Base-by-base conservation (phyloP, 148 eudicot genomes). In the Salicornia ramosissima region DNA sequence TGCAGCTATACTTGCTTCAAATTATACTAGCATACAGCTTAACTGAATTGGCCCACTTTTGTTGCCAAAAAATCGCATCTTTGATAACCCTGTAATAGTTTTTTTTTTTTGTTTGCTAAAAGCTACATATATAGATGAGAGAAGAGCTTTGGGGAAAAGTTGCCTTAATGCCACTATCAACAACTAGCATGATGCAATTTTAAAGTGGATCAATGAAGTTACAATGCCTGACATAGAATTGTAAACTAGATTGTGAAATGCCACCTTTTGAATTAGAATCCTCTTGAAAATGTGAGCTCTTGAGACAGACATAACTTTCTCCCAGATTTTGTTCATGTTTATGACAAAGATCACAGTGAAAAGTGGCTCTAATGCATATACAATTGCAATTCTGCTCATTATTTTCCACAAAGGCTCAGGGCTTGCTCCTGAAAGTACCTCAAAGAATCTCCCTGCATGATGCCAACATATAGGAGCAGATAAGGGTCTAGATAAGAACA, bases 291-390 rank as follows among this genome's bases (percentile, higher is more conserved):
- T 84, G 59, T 87, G 97, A 83, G 97, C 98, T 84, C 98, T 84
- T 75, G 90, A 78, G 80, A 88, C 85, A 33, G 97, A 86, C 98
- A 94, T 94, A 75, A 94, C 96, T 85, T 87, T 90, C 92, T 94
- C 98, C 98, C 98, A 94, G 61, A 87, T 80, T 26, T 80, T 81
- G 72, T 75, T 94, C 89, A 94, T 83, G 84, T 94, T 94, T 72
- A 84, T 65, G 26, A 90, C 95, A 76, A 81, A 93, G 51, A 88
- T 71, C 76, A 90, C 79, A 22, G 98, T 94, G 65, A 87, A 94
- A 75, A 90, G 45, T 39, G 98, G 97, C 86, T 94, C 98, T 72
- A 94, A 62, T 25, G 88, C 79, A 78, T 94, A 94, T 65, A 90
- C 75, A 69, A 88, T 68, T 36, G 83, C 97, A 64, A 94, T 74